Base-by-base conservation (phyloP, 2,329 filamentous ascomycete genomes). In the Mycogone perniciosa region DNA sequence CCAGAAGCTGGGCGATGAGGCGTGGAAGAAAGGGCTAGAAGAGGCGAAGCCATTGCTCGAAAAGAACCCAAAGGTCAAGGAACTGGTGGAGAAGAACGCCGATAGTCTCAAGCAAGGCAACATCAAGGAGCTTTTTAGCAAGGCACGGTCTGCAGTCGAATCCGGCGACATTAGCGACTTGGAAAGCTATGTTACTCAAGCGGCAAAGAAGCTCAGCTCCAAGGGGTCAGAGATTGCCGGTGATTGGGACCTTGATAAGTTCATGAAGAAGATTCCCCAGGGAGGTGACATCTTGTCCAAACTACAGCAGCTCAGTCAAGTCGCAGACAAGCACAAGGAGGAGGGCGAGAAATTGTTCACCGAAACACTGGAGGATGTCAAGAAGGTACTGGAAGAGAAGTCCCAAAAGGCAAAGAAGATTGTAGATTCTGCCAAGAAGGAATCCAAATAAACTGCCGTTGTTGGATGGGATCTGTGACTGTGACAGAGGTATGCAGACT, bases 21-120 rank as follows among this genome's bases (percentile, higher is more conserved):
- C 82, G 0, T 90, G 84, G 84, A 74, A 82, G 57, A 85, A 88
- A 71, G 84, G 80, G 0, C 62, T 87, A 43, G 82, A 89, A 67
- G 74, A 88, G 67, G 82, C 81, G 34, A 82, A 86, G 72, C 85
- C 86, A 0, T 79, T 82, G 53, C 75, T 90, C 1, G 85, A 89
- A 58, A 89, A 89, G 75, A 87, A 81, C 67, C 85, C 86, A n/a
- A 74, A 87, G 69, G 70, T 88, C 52, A 89, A 88, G 73, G 74
- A 88, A 67, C 65, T 89, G 0, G 64, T 90, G 1, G 84, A 88
- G 71, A 73, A 86, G 62, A 90, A 91, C 66, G 75, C 77, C 43
- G 82, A 86, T 50, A 67, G 76, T 0, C 68, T 91, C 44, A 88
- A 86, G 71, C 71, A 80, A 55, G 85, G 85, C 11, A 85, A 89